These are phyloP conservation scores for Leccinum obscurum DNA, from an alignment of 768 basidiomycete species.

Conservation along the genomic window DNA sequence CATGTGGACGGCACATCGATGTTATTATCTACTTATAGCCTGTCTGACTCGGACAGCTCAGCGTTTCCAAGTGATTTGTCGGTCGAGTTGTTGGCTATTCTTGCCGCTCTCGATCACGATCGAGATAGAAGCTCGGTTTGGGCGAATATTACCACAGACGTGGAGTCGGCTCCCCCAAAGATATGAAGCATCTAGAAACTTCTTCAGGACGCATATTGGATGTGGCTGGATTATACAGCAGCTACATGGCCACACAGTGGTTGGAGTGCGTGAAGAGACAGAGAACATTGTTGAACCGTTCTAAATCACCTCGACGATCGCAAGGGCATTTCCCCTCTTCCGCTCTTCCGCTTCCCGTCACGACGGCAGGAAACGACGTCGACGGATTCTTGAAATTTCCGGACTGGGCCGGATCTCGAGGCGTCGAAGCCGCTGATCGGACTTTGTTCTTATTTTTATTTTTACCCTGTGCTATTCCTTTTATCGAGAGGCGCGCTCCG, in stretches of 20 bases:
- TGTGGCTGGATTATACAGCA: not conserved
- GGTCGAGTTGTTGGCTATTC: conserved; percentile 11
- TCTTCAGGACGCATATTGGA: not conserved
- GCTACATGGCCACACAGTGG: not conserved
- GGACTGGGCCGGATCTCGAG: conserved; percentile 19
- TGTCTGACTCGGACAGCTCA: not conserved
- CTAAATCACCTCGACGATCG: conserved; percentile 8
- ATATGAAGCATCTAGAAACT: not conserved
- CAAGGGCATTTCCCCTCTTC: conserved; percentile 5
- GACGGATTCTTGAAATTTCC: conserved; percentile 20
- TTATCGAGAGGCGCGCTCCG: conserved; percentile 15
- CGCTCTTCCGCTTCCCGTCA: conserved; percentile 1
- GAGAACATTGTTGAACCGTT: not conserved
- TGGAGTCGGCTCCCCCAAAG: not conserved
- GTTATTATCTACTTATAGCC: not conserved
- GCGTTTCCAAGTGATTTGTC: not conserved
- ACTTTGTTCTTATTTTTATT: not conserved
- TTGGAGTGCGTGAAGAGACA: not conserved
- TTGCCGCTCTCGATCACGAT: conserved; percentile 20
- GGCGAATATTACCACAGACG: conserved; percentile 7
- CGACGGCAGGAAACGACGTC: not conserved
- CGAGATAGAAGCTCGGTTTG: conserved; percentile 13
- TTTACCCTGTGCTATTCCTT: conserved; percentile 6
- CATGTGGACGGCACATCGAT: not conserved
- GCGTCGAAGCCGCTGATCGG: conserved; percentile 23